Percentiles rank a stretch among this genome's conserved stretches.
phyloP scores from a whole-genome alignment of 176 grass and related monocot species.

The Aegilops longissima region DNA sequence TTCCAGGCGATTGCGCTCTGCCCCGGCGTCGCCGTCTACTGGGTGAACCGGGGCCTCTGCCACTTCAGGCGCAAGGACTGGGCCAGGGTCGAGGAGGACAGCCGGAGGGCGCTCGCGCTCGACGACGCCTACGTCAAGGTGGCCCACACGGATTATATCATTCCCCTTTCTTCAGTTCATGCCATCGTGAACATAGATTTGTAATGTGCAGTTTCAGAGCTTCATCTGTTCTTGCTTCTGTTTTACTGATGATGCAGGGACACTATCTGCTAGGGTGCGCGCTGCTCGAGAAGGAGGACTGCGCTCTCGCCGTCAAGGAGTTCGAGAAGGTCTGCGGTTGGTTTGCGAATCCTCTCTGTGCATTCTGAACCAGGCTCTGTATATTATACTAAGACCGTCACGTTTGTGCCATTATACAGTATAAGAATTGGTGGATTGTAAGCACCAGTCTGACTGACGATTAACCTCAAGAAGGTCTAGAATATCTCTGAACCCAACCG shows the following conservation, averaged over 20 bases:
- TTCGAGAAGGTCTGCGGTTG: slow-evolving; percentile 57
- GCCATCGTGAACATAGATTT: no score
- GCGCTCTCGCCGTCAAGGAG: slow-evolving; percentile 45
- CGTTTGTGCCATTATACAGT: neutral
- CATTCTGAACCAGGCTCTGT: neutral
- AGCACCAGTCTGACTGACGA: neutral
- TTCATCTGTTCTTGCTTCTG: neutral
- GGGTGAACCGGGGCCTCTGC: slow-evolving; percentile 78
- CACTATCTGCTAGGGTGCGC: slow-evolving; percentile 73
- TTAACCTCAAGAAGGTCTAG: neutral
- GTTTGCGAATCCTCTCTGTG: neutral
- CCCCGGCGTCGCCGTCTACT: slow-evolving; percentile 73
- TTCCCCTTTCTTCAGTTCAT: neutral
- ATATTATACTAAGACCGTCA: neutral
- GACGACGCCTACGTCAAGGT: slow-evolving; percentile 69
- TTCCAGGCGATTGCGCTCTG: slow-evolving; percentile 79
- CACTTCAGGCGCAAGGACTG: slow-evolving; percentile 70
- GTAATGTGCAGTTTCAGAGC: no score
- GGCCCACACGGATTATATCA: neutral
- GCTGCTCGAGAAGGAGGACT: slow-evolving; percentile 62
- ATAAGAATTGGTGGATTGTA: no score
- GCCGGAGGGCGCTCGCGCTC: slow-evolving; percentile 75
- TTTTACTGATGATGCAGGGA: slow-evolving; percentile 34
- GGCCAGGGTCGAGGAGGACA: slow-evolving; percentile 84
- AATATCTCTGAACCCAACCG: neutral